Conservation (phyloP, 352 stramenopile genomes). For the Globisporangium abappressorium region DNA sequence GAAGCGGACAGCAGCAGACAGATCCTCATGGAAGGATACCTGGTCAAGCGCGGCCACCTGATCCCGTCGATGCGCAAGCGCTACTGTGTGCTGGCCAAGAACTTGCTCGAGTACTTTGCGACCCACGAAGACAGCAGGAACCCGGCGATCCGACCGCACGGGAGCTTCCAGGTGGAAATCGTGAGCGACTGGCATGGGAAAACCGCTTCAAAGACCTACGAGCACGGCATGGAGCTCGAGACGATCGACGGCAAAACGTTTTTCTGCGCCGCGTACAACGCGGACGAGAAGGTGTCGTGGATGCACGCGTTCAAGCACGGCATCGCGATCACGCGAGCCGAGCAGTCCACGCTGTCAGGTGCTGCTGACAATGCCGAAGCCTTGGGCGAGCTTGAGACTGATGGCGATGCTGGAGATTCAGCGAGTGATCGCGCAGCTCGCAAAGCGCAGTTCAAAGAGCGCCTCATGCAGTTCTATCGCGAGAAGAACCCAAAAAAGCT, state of each 20-base stretch:
- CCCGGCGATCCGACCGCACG: constrained; percentile 21
- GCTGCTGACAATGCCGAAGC: neutral
- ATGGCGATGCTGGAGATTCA: constrained; percentile 7
- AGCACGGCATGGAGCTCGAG: constrained; percentile 67
- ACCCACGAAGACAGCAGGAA: constrained; percentile 71
- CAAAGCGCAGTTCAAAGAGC: constrained; percentile 30
- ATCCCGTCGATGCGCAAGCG: constrained; percentile 75
- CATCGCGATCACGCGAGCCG: constrained; percentile 31
- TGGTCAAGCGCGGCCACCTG: constrained; percentile 68
- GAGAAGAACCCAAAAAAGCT: constrained; percentile 53
- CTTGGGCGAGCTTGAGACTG: neutral
- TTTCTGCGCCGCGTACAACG: constrained; percentile 58
- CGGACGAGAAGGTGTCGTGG: constrained; percentile 61
- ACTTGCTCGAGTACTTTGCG: constrained; percentile 58
- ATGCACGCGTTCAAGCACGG: constrained; percentile 54
- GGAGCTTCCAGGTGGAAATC: constrained; percentile 44
- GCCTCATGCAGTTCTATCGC: constrained; percentile 49
- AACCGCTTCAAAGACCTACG: constrained; percentile 47
- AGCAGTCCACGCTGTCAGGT: constrained; percentile 9
- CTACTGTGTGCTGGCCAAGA: constrained; percentile 61
- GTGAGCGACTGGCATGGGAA: constrained; percentile 74
- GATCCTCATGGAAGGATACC: constrained; percentile 72
- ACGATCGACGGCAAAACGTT: constrained; percentile 64
- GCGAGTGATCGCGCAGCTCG: constrained; percentile 18
- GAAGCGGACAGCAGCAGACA: neutral